A percentile compares a stretch with the other conserved stretches of the same genome.
These are phyloP conservation scores for Saccharomycopsis capsularis DNA, from an alignment of 805 yeast species.

Conservation along the genomic window DNA sequence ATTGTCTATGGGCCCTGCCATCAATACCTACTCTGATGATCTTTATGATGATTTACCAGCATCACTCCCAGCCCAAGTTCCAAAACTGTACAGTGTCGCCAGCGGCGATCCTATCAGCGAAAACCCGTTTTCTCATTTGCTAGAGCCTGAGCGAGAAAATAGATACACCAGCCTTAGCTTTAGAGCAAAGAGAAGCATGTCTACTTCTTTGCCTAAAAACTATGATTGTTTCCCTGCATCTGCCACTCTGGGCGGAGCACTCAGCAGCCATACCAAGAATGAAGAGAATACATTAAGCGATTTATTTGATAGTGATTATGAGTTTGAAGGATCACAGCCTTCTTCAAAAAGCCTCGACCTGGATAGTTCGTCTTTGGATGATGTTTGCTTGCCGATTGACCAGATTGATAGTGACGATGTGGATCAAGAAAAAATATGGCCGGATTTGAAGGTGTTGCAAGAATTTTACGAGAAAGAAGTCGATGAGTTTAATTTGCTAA, in stretches of 20 bases:
- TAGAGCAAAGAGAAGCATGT: constrained; percentile 11
- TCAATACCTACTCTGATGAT: no score
- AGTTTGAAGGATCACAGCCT: constrained; percentile 17
- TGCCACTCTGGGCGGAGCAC: no score
- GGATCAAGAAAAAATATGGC: constrained; percentile 58
- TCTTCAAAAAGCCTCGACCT: constrained; percentile 8
- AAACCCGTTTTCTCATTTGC: no score
- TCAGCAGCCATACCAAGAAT: not conserved
- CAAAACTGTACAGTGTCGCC: no score
- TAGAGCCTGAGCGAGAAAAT: no score
- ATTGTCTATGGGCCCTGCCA: no score
- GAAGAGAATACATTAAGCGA: constrained; percentile 17
- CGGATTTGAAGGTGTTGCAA: constrained; percentile 67
- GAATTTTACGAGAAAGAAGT: constrained; percentile 72
- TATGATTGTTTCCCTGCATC: constrained; percentile 2
- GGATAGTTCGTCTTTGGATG: constrained; percentile 71
- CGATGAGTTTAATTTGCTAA: constrained; percentile 33
- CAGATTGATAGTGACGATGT: constrained; percentile 29
- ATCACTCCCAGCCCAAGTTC: no score
- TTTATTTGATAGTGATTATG: constrained; percentile 19
- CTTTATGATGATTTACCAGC: no score
- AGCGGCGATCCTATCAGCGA: no score
- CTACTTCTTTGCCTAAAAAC: not conserved
- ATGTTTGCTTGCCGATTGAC: constrained; percentile 86
- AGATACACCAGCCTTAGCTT: constrained; percentile 10